Evolutionary conservation across 768 basidiomycete species (phyloP).

Genomic region (Panellus pusillus): DNA sequence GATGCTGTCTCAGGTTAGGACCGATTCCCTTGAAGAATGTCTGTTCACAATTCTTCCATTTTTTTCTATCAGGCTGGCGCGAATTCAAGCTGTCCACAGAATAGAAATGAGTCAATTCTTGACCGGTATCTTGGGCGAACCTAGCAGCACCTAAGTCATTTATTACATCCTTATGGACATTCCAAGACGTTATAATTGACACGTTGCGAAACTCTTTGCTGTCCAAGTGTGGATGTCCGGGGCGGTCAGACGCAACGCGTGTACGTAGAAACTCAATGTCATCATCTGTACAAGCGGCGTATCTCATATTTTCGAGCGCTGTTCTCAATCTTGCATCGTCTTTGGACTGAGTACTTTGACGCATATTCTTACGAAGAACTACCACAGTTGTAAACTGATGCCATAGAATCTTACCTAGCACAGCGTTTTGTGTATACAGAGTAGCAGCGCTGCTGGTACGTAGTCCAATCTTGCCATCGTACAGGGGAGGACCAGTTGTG

Average conservation of each 20-base stretch:
- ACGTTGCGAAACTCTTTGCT: constrained; percentile 27
- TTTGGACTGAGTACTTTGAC: constrained; percentile 26
- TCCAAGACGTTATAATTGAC: constrained; percentile 33
- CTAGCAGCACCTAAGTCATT: constrained; percentile 29
- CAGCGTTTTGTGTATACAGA: constrained; percentile 27
- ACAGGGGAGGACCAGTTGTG: constrained; percentile 12
- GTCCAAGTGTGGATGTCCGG: constrained; percentile 10
- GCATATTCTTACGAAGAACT: constrained; percentile 27
- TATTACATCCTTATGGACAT: constrained; percentile 32
- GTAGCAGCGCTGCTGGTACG: neutral
- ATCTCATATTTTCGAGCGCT: constrained; percentile 32
- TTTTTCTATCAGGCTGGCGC: neutral
- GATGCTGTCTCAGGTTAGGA: constrained; percentile 12
- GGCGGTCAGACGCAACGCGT: constrained; percentile 15
- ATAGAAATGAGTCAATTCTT: constrained; percentile 28
- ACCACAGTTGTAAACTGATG: too few relatives aligned
- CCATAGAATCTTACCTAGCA: constrained; percentile 12
- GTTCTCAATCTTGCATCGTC: constrained; percentile 29
- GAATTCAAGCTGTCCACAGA: constrained; percentile 16
- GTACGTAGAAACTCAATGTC: constrained; percentile 33
- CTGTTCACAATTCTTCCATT: neutral
- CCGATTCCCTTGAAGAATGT: neutral
- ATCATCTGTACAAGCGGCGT: constrained; percentile 31
- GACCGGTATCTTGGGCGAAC: constrained; percentile 32
- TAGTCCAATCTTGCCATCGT: neutral